phyloP scores from a whole-genome alignment of 805 yeast species.

The Wilhelminamyces savonicus region DNA sequence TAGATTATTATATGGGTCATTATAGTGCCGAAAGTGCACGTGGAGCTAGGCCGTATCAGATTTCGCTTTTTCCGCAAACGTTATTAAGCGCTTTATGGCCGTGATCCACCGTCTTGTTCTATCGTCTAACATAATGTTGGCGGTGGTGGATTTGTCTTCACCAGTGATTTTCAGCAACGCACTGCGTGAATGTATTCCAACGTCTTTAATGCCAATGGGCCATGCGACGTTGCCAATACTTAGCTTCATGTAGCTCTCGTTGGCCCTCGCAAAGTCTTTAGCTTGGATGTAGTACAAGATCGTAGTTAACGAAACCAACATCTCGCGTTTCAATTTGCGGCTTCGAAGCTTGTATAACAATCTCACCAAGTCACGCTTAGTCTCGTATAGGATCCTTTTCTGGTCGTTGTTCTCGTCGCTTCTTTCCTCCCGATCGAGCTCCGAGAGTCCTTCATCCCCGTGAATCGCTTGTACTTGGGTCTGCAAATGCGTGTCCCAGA shows the following conservation, averaged over 20 bases:
- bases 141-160: conserved; percentile 32
- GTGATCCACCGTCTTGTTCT: conserved; percentile 71
- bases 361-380: conserved; percentile 43
- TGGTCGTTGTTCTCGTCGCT: conserved; percentile 2
- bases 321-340: conserved; percentile 34
- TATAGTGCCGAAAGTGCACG: too few species aligned
- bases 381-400: conserved; percentile 19
- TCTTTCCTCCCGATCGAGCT: conserved; percentile 2
- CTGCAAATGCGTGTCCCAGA: too few species aligned
- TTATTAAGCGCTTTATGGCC: conserved; percentile 66
- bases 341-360: conserved; percentile 38
- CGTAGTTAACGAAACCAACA: conserved; percentile 51
- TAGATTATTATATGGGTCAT: too few species aligned
- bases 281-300: conserved; percentile 57
- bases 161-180: conserved; percentile 55
- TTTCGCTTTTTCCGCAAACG: conserved; percentile 42
- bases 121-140: conserved; percentile 78
- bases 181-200: conserved; percentile 74
- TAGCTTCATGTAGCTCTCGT: conserved; percentile 64
- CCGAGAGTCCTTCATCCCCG: conserved; percentile 4
- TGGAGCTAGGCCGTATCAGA: too few species aligned
- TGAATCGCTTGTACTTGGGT: conserved; percentile 5
- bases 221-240: conserved; percentile 87
- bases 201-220: conserved; percentile 82
- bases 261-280: conserved; percentile 44